Conservation (phyloP, 1,284 basidiomycete species). For the Stygiomarasmius scandens region DNA sequence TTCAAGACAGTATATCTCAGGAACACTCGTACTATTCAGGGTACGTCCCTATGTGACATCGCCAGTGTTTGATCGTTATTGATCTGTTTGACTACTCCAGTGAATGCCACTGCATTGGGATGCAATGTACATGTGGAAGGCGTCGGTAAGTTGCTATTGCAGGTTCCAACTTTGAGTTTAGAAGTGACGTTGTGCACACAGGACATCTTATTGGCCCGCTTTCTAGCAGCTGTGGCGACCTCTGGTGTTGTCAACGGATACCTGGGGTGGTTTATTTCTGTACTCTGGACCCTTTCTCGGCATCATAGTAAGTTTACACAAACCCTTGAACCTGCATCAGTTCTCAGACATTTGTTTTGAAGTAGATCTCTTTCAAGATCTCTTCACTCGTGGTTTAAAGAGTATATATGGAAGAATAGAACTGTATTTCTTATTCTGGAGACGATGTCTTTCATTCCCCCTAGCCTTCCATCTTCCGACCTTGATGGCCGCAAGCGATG, state of each 20-base stretch:
- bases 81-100: slow-evolving; percentile 3
- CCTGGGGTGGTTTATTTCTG: neutral
- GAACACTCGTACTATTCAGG: slow-evolving; percentile 9
- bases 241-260: neutral
- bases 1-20: neutral
- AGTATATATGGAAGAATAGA: neutral
- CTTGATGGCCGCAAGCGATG: neutral
- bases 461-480: neutral
- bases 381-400: neutral
- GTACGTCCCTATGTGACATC: slow-evolving; percentile 6
- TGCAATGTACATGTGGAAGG: slow-evolving; percentile 19
- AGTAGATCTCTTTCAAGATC: neutral
- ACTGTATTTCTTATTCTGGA: neutral
- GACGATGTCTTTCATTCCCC: neutral
- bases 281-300: neutral
- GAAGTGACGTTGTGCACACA: neutral
- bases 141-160: slow-evolving; percentile 1
- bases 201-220: neutral
- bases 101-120: slow-evolving; percentile 14
- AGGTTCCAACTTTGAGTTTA: neutral
- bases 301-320: slow-evolving; percentile 1
- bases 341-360: neutral
- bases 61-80: slow-evolving; percentile 2
- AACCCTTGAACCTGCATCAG: neutral
- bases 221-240: neutral